A percentile compares a stretch with the other conserved stretches of the same genome.
These are phyloP conservation scores for Huntiella moniliformis DNA, from an alignment of 2,329 filamentous ascomycete species.

Conservation along the genomic window DNA sequence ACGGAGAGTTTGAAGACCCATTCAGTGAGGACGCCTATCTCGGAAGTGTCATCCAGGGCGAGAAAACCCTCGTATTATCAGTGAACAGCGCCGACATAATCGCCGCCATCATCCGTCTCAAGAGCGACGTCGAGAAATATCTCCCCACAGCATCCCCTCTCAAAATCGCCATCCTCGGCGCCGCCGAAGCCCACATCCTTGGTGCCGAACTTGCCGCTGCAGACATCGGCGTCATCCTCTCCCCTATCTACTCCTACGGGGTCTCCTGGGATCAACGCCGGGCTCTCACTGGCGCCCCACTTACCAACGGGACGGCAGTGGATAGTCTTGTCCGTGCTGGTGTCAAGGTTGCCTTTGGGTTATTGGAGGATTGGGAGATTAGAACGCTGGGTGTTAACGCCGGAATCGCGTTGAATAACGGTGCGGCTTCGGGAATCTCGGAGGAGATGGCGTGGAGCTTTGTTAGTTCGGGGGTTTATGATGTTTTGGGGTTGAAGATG, in stretches of 20 bases:
- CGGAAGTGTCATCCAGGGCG: conserved; percentile 33
- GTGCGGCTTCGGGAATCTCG: conserved; percentile 27
- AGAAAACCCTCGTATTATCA: conserved; percentile 35
- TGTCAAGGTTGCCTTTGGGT: conserved; percentile 37
- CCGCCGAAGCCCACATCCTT: conserved; percentile 42
- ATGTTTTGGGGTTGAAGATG: conserved; percentile 32
- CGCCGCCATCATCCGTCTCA: conserved; percentile 38
- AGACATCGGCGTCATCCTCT: conserved; percentile 38
- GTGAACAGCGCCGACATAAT: conserved; percentile 46
- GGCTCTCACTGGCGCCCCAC: conserved; percentile 42
- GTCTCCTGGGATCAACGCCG: conserved; percentile 42
- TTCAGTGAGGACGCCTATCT: conserved; percentile 33
- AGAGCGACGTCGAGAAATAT: conserved; percentile 31
- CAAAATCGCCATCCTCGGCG: conserved; percentile 40
- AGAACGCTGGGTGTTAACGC: conserved; percentile 41
- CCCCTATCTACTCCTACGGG: conserved; percentile 37
- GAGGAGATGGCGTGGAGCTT: conserved; percentile 37
- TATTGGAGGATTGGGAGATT: conserved; percentile 43
- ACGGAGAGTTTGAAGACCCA: conserved; percentile 19
- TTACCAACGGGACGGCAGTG: conserved; percentile 45
- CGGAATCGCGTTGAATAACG: conserved; percentile 39
- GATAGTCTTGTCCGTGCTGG: conserved; percentile 39
- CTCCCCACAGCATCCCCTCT: conserved; percentile 18
- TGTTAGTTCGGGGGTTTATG: conserved; percentile 36
- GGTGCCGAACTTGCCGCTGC: conserved; percentile 38